These are phyloP conservation scores for Chrysoporthe deuterocubensis DNA, from an alignment of 2,329 filamentous ascomycete species.

Conservation along the genomic window DNA sequence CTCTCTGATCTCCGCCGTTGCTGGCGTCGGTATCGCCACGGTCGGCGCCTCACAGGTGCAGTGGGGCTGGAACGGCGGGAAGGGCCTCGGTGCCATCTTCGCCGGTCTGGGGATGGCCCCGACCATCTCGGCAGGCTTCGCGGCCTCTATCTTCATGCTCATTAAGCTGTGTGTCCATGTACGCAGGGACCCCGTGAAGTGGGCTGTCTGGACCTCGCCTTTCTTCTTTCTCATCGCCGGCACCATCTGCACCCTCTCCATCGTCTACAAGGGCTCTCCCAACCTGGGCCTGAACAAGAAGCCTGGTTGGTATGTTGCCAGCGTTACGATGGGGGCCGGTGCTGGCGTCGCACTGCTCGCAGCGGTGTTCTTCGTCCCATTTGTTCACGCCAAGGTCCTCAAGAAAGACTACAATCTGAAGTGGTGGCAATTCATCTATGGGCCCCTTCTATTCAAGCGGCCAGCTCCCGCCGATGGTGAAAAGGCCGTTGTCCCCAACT, in stretches of 20 bases:
- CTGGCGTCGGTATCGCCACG: constrained; percentile 70
- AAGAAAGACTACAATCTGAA: constrained; percentile 69
- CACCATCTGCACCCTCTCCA: constrained; percentile 74
- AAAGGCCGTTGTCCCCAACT: constrained; percentile 70
- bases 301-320: constrained; percentile 68
- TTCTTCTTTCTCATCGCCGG: constrained; percentile 79
- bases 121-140: constrained; percentile 61
- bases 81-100: constrained; percentile 74
- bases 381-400: constrained; percentile 67
- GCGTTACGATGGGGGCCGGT: constrained; percentile 68
- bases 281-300: constrained; percentile 67
- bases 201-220: constrained; percentile 74
- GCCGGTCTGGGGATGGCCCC: constrained; percentile 74
- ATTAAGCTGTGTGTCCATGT: constrained; percentile 63
- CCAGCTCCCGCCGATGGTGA: constrained; percentile 57
- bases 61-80: constrained; percentile 72
- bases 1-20: constrained; percentile 70
- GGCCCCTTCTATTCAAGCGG: constrained; percentile 68
- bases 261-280: constrained; percentile 82
- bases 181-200: constrained; percentile 71
- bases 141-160: constrained; percentile 37
- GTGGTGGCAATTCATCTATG: constrained; percentile 65
- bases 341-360: constrained; percentile 62
- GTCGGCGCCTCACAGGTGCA: constrained; percentile 64
- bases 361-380: constrained; percentile 75